phyloP scores from a whole-genome alignment of 2,329 filamentous ascomycete genomes.

The Microsporum canis region DNA sequence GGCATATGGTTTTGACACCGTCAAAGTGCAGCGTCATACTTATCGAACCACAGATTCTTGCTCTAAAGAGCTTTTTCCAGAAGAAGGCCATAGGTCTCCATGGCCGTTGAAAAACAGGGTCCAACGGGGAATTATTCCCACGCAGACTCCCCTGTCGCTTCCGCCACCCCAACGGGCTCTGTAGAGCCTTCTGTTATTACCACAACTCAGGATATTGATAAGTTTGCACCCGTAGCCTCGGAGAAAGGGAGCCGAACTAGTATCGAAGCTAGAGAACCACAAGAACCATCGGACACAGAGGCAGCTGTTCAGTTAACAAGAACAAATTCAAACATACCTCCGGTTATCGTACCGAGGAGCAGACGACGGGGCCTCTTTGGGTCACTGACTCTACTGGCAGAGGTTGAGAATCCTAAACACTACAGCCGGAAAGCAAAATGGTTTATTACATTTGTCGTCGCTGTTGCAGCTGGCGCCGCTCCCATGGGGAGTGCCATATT shows the following conservation, averaged over 20 bases:
- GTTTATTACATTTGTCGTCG: conserved; percentile 67
- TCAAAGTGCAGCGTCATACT: neutral
- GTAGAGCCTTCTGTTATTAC: neutral
- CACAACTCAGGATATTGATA: neutral
- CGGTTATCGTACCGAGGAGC: conserved; percentile 40
- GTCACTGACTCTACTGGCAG: conserved; percentile 59
- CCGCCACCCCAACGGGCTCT: neutral
- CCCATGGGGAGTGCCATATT: conserved; percentile 79
- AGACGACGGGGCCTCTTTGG: conserved; percentile 62
- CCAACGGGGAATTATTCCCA: neutral
- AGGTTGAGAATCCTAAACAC: conserved; percentile 63
- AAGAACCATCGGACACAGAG: neutral
- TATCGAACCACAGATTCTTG: neutral
- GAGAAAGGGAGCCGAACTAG: neutral
- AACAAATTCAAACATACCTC: conserved; percentile 6
- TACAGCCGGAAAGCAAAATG: conserved; percentile 70
- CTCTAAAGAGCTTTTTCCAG: neutral
- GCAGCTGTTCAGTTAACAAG: neutral
- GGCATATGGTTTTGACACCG: no score
- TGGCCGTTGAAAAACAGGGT: neutral
- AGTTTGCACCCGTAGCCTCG: neutral
- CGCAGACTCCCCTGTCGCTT: neutral
- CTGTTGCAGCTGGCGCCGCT: conserved; percentile 62
- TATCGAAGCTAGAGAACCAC: neutral
- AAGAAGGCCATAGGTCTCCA: neutral